phyloP scores from a whole-genome alignment of 768 basidiomycete species.

The Leccinum longicurvipes region DNA sequence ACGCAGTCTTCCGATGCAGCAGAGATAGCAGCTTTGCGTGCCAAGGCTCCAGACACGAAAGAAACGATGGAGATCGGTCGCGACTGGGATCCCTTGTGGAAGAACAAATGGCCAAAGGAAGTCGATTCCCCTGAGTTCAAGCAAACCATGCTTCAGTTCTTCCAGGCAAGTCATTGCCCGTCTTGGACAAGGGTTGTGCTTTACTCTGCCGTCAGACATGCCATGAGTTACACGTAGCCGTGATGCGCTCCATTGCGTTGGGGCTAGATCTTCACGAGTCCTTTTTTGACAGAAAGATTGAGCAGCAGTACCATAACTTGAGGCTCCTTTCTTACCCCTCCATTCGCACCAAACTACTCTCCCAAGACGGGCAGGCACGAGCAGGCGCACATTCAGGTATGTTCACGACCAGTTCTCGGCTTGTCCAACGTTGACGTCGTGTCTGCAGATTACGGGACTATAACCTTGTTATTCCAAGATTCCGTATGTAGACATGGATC shows the following conservation, averaged over 20 bases:
- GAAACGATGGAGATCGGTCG: slow-evolving; percentile 89
- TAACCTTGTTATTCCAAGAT: slow-evolving; percentile 82
- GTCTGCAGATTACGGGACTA: slow-evolving; percentile 69
- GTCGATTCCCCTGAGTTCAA: slow-evolving; percentile 63
- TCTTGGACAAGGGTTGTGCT: not conserved
- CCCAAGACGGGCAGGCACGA: slow-evolving; percentile 66
- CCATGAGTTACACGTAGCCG: slow-evolving; percentile 66
- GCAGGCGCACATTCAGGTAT: slow-evolving; percentile 80
- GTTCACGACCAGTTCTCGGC: not conserved
- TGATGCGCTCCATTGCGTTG: slow-evolving; percentile 85
- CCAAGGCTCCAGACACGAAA: slow-evolving; percentile 75
- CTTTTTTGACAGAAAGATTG: slow-evolving; percentile 73
- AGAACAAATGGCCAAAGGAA: slow-evolving; percentile 78
- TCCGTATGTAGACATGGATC: slow-evolving; percentile 36
- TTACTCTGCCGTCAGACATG: slow-evolving; percentile 48
- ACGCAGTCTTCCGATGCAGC: slow-evolving; percentile 66
- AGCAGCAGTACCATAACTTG: slow-evolving; percentile 79
- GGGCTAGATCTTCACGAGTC: slow-evolving; percentile 69
- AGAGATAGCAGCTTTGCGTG: slow-evolving; percentile 74
- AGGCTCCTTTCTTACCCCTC: slow-evolving; percentile 79
- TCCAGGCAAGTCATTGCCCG: slow-evolving; percentile 43
- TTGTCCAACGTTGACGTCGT: not conserved
- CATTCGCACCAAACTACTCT: slow-evolving; percentile 56
- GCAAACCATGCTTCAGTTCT: slow-evolving; percentile 71
- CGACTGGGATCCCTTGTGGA: slow-evolving; percentile 75